These are phyloP conservation scores for Tuber borchii DNA, from an alignment of 495 filamentous ascomycete genomes.

Conservation along the genomic window DNA sequence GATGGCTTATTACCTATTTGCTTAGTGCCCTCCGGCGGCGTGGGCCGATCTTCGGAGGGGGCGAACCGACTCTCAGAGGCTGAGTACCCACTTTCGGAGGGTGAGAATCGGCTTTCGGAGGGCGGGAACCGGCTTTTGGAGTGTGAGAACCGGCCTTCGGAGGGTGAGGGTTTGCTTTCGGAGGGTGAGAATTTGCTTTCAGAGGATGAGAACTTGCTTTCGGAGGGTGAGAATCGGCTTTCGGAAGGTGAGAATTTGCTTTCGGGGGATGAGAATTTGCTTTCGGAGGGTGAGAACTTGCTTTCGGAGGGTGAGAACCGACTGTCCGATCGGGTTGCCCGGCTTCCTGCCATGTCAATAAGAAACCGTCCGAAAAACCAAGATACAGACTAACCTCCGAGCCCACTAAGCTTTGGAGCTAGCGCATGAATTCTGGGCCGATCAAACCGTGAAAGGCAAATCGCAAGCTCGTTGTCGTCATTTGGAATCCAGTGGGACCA, in stretches of 20 bases:
- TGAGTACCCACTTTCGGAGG: not conserved
- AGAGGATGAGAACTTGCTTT: not conserved
- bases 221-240: not conserved
- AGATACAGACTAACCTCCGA: not conserved
- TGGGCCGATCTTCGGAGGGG: not conserved
- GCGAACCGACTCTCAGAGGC: not conserved
- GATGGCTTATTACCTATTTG: not conserved
- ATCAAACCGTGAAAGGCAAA: not conserved
- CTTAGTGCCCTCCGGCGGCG: not conserved
- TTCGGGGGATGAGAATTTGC: not conserved
- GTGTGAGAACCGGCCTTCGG: not conserved
- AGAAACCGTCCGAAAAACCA: not conserved
- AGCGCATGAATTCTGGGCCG: not conserved
- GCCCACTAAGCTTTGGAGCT: not conserved
- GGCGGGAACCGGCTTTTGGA: not conserved
- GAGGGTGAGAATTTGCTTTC: not conserved
- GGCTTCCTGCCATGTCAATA: conserved; percentile 2
- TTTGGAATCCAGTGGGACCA: not conserved
- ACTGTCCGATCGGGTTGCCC: not conserved
- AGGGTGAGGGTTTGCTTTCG: not conserved
- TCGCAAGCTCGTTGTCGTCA: not conserved
- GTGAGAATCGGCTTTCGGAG: not conserved
- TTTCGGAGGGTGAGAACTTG: not conserved
- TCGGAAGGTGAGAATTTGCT: not conserved
- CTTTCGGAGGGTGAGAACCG: not conserved